Percentiles rank a stretch among this genome's conserved stretches.
Evolutionary conservation across 2,329 filamentous ascomycete species (phyloP).

Genomic region (Talaromyces sp.): DNA sequence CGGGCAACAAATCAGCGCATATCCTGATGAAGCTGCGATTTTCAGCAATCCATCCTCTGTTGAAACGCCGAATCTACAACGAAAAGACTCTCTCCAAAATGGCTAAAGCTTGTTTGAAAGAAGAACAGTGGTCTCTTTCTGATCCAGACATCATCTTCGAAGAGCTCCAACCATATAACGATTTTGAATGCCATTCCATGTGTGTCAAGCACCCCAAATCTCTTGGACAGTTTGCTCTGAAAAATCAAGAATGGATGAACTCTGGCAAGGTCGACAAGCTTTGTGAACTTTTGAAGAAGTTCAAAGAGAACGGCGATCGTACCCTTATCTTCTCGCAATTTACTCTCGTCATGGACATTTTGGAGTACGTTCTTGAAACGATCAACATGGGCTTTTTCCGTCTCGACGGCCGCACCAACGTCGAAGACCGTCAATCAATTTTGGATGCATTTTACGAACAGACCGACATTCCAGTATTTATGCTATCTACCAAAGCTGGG

Average conservation of each 20-base stretch:
- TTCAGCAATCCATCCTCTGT: conserved; percentile 83
- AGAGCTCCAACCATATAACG: conserved; percentile 55
- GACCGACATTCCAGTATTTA: conserved; percentile 76
- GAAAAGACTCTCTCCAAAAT: conserved; percentile 74
- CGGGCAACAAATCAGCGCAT: conserved; percentile 56
- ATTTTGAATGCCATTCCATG: conserved; percentile 61
- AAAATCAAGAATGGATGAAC: conserved; percentile 64
- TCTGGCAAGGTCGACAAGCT: conserved; percentile 85
- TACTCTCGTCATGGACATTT: conserved; percentile 83
- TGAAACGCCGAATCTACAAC: conserved; percentile 78
- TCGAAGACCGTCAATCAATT: conserved; percentile 77
- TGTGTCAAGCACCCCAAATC: conserved; percentile 53
- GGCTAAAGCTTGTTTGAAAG: conserved; percentile 70
- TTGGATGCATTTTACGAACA: conserved; percentile 83
- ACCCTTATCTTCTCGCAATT: conserved; percentile 93
- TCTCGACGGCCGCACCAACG: conserved; percentile 80
- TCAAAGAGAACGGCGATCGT: conserved; percentile 77
- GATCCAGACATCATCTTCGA: conserved; percentile 53
- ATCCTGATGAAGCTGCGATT: conserved; percentile 89
- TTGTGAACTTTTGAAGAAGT: conserved; percentile 68
- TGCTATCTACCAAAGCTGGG: conserved; percentile 88
- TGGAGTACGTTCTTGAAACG: conserved; percentile 75
- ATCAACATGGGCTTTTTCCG: conserved; percentile 73
- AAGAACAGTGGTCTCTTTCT: conserved; percentile 54
- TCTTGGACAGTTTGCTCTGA: conserved; percentile 56